Conservation (phyloP, 768 basidiomycete genomes). For the Mycena sanguinolenta region DNA sequence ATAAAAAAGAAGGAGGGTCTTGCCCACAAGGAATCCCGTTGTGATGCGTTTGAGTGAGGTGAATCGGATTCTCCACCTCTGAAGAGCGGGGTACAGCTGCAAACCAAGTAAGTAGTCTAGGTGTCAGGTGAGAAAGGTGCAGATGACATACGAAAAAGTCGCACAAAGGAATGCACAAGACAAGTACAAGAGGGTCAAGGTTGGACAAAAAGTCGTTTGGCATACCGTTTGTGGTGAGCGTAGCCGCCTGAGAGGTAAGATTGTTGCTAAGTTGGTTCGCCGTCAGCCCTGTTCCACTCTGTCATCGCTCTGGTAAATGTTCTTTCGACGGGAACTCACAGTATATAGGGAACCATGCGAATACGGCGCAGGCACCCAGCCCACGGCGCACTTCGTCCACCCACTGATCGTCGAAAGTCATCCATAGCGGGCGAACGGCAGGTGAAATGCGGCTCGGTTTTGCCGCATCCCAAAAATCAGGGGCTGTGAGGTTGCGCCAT, state of each 20-base stretch:
- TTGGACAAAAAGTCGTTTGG: conserved; percentile 72
- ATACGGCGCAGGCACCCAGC: conserved; percentile 66
- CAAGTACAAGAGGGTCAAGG: conserved; percentile 65
- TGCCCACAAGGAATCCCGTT: conserved; percentile 67
- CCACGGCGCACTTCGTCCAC: conserved; percentile 70
- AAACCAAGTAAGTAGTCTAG: conserved; percentile 3
- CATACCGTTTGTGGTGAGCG: conserved; percentile 64
- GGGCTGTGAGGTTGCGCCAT: conserved; percentile 62
- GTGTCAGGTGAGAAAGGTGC: conserved; percentile 54
- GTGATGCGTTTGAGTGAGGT: conserved; percentile 71
- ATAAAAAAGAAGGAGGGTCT: neutral
- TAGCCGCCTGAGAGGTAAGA: conserved; percentile 68
- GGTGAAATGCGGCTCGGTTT: conserved; percentile 65
- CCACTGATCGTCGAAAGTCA: conserved; percentile 70
- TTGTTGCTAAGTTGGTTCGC: conserved; percentile 71
- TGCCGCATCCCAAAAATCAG: conserved; percentile 79
- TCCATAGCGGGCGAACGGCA: conserved; percentile 60
- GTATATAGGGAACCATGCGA: conserved; percentile 66
- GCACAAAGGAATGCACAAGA: conserved; percentile 76
- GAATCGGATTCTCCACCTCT: conserved; percentile 66
- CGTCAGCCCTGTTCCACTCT: conserved; percentile 56
- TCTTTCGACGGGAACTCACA: conserved; percentile 49
- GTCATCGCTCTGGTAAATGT: neutral
- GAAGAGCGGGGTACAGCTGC: conserved; percentile 70
- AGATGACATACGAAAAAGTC: conserved; percentile 62